phyloP scores from a whole-genome alignment of 371 early-diverging fungal genomes.

The Entomophthora muscae region DNA sequence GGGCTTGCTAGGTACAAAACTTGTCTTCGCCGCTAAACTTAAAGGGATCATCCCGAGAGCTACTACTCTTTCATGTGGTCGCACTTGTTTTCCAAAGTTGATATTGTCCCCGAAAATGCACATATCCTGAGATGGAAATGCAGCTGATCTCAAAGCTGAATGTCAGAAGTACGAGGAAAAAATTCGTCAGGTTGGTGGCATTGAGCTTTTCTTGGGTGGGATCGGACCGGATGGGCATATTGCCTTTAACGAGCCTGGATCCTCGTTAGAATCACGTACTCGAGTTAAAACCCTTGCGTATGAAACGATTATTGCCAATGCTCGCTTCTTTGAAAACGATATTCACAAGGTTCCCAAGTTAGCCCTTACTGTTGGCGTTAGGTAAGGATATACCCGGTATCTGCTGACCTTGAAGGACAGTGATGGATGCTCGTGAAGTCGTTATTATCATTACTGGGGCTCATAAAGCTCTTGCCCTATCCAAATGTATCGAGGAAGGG shows the following conservation, averaged over 20 bases:
- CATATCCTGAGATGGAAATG: conserved; percentile 72
- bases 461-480: conserved; percentile 59
- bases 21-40: conserved; percentile 10
- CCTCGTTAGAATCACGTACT: conserved; percentile 62
- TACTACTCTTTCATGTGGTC: conserved; percentile 79
- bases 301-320: conserved; percentile 75
- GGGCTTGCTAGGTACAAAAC: conserved; percentile 16
- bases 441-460: conserved; percentile 72
- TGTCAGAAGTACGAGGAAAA: conserved; percentile 61
- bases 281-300: conserved; percentile 78
- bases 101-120: conserved; percentile 57
- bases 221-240: conserved; percentile 84
- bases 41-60: conserved; percentile 53
- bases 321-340: conserved; percentile 73
- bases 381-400: conserved; percentile 22
- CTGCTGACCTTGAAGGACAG: conserved; percentile 36
- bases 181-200: conserved; percentile 57
- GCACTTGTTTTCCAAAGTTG: conserved; percentile 60
- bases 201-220: conserved; percentile 65
- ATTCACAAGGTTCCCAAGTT: conserved; percentile 73
- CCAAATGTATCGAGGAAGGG: conserved; percentile 68
- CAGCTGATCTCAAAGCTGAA: conserved; percentile 57
- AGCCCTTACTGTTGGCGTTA: conserved; percentile 74
- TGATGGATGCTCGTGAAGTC: conserved; percentile 72
- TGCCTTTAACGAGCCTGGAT: conserved; percentile 82